Base-by-base conservation (phyloP, 768 basidiomycete species). In the Hypsizygus marmoreus region DNA sequence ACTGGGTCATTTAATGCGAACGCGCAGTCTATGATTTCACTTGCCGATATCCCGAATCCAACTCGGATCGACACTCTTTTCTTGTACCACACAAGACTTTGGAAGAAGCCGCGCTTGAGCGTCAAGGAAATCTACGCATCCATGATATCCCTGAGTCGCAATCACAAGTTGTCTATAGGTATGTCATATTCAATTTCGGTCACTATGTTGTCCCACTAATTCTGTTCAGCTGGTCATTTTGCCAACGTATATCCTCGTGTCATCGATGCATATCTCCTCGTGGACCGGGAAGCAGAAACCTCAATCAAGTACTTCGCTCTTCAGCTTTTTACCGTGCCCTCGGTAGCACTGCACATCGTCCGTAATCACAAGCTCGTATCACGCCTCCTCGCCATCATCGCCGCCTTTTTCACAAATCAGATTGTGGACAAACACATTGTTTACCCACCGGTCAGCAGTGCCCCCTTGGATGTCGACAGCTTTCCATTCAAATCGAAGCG, bases 271-370 rank as follows among this genome's bases (percentile, higher is more conserved):
- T 97, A 95, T 67, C 82, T 98, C 7, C 81, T 95, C 34, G 81
- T 89, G 16, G 97, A 98, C 56, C 81, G 95, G 10, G 95, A 99
- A 62, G 87, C 91, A 1, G 97, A 99, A 62, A 92, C 91, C 6
- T 94, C 91, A 12, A 88, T 98, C 72, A 89, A 95, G 59, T 93
- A 92, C 61, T 90, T 95, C 51, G 88, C 91, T 12, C 75, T 95
- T 4, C 92, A 97, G 59, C 77, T 98, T 25, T 97, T 97, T 70
- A 93, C 94, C 0, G 87, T 92, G 1, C 94, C 94, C 0, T 88
- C 86, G 2, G 82, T 95, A 40, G 86, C 91, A 4, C 74, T 78
- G 1, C 84, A 92, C 55, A 83, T 95, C 39, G 88, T 90, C 14
- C 73, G 76, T 6, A 75, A 84, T 47, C 83, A 88, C 59, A 75